phyloP scores from a whole-genome alignment of 805 yeast genomes.

The Candida boleticola region DNA sequence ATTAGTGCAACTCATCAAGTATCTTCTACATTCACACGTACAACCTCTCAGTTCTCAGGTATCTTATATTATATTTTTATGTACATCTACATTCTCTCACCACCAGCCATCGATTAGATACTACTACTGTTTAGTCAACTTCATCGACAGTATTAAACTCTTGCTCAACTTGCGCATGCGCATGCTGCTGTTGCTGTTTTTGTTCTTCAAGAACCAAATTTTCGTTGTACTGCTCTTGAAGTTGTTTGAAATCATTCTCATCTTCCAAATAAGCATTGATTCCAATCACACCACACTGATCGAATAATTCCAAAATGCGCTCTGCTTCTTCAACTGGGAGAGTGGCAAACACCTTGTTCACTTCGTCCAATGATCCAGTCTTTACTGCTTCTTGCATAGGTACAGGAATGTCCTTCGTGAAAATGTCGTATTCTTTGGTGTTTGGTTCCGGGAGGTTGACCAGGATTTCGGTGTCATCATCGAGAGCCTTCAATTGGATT shows the following conservation, averaged over 20 bases:
- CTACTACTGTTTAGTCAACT: slow-evolving; percentile 25
- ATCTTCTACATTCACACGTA: too few relatives aligned
- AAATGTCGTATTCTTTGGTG: slow-evolving; percentile 55
- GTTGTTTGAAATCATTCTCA: slow-evolving; percentile 61
- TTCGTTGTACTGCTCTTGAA: slow-evolving; percentile 48
- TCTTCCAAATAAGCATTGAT: slow-evolving; percentile 74
- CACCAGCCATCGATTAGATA: too few relatives aligned
- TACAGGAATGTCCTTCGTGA: slow-evolving; percentile 51
- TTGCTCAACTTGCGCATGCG: background rate
- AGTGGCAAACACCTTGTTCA: slow-evolving; percentile 76
- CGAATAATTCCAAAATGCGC: slow-evolving; percentile 64
- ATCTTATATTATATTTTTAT: too few relatives aligned
- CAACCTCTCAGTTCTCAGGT: too few relatives aligned
- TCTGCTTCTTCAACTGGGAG: slow-evolving; percentile 82
- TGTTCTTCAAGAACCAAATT: slow-evolving; percentile 13
- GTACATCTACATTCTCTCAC: too few relatives aligned
- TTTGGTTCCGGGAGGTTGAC: slow-evolving; percentile 65
- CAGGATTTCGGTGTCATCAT: slow-evolving; percentile 72
- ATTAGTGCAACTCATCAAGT: too few relatives aligned
- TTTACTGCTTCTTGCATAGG: slow-evolving; percentile 74
- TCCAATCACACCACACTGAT: slow-evolving; percentile 80
- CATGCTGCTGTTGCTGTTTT: slow-evolving; percentile 5
- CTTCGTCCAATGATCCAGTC: slow-evolving; percentile 68
- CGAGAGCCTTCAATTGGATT: slow-evolving; percentile 85
- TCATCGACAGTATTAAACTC: slow-evolving; percentile 16